phyloP scores from a whole-genome alignment of 768 basidiomycete genomes.

The Tulasnella sp. region DNA sequence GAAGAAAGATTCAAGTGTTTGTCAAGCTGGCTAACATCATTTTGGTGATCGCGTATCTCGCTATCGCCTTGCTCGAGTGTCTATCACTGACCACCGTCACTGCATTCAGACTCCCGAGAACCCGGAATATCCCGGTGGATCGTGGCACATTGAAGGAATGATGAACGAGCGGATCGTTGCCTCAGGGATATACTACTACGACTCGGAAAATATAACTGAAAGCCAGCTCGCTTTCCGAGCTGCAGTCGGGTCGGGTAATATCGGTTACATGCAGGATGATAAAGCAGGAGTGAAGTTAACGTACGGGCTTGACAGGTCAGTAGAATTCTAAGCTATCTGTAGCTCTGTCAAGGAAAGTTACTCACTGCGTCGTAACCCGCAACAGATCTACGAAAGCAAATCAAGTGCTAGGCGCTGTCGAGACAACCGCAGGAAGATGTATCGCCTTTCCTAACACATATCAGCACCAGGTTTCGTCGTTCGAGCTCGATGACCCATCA shows the following conservation, averaged over 20 bases:
- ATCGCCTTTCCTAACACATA: constrained; percentile 48
- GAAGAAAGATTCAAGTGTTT: constrained; percentile 28
- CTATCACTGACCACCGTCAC: not conserved
- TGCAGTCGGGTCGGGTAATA: constrained; percentile 17
- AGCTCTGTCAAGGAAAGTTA: constrained; percentile 25
- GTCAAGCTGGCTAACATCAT: constrained; percentile 33
- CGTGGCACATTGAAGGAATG: constrained; percentile 32
- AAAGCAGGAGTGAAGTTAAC: constrained; percentile 17
- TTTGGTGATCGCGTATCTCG: constrained; percentile 27
- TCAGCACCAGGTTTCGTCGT: constrained; percentile 34
- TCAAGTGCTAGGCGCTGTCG: constrained; percentile 34
- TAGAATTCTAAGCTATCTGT: constrained; percentile 38
- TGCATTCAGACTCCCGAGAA: constrained; percentile 23
- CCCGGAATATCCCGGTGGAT: constrained; percentile 38
- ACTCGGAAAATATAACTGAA: constrained; percentile 25
- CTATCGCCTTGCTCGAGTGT: not conserved
- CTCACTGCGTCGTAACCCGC: not conserved
- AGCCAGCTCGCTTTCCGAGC: constrained; percentile 26
- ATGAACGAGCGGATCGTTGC: constrained; percentile 24
- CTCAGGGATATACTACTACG: constrained; percentile 20
- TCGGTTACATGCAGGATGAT: constrained; percentile 18
- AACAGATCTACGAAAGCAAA: not conserved
- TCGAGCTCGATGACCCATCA: constrained; percentile 31
- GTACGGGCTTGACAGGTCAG: constrained; percentile 27
- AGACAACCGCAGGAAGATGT: constrained; percentile 28